phyloP scores from a whole-genome alignment of 768 basidiomycete species.

The Suillus sp. region DNA sequence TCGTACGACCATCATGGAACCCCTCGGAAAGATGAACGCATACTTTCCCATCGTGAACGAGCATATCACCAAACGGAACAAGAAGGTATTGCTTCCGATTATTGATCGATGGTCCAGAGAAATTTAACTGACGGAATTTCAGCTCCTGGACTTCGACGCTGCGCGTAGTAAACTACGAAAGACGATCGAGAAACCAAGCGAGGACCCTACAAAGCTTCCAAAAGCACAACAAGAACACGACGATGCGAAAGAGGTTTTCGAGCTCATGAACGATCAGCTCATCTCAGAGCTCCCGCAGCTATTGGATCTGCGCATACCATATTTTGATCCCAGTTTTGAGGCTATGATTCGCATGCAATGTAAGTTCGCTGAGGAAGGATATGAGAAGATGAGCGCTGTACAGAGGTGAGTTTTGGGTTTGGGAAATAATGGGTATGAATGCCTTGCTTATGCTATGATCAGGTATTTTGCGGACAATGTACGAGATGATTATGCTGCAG shows the following conservation, averaged over 20 bases:
- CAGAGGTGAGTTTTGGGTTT: slow-evolving; percentile 59
- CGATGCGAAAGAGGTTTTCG: slow-evolving; percentile 92
- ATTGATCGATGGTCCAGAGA: too few relatives aligned
- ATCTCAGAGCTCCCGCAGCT: slow-evolving; percentile 89
- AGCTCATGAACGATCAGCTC: slow-evolving; percentile 90
- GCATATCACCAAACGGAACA: slow-evolving; percentile 91
- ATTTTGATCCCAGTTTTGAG: slow-evolving; percentile 98
- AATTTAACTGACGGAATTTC: slow-evolving; percentile 9
- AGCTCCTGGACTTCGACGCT: slow-evolving; percentile 96
- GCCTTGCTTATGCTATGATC: neutral
- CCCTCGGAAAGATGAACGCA: slow-evolving; percentile 93
- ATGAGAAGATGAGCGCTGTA: slow-evolving; percentile 94
- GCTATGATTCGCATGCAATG: slow-evolving; percentile 98
- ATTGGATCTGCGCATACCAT: slow-evolving; percentile 93
- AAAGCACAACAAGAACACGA: slow-evolving; percentile 95
- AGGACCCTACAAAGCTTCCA: slow-evolving; percentile 90
- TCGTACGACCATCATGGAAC: slow-evolving; percentile 93
- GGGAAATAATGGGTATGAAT: neutral
- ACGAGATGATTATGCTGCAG: slow-evolving; percentile 95
- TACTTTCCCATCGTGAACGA: slow-evolving; percentile 95
- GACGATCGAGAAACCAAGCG: slow-evolving; percentile 86
- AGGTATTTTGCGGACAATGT: slow-evolving; percentile 91
- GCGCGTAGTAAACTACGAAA: slow-evolving; percentile 90
- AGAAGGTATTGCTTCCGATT: slow-evolving; percentile 65
- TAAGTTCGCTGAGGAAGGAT: slow-evolving; percentile 97